Evolutionary conservation across 2,329 filamentous ascomycete genomes (phyloP).

Genomic region (Lasiodiplodia hormozganensis): DNA sequence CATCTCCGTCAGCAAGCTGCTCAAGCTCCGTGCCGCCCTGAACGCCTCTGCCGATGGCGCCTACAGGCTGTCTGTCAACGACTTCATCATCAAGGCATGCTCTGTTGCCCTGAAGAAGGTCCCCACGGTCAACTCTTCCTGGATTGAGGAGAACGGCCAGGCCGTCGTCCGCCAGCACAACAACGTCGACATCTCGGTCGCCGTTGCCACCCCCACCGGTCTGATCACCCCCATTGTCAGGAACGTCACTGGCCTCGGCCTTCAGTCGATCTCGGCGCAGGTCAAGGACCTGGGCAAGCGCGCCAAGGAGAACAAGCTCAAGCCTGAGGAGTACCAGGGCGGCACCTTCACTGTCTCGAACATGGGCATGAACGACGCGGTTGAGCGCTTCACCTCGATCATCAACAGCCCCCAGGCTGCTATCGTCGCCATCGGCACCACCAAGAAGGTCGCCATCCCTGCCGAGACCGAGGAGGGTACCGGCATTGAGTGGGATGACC

Average conservation of each 20-base stretch:
- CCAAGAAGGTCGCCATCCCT: slow-evolving; percentile 92
- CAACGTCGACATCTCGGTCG: slow-evolving; percentile 92
- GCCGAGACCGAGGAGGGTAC: slow-evolving; percentile 82
- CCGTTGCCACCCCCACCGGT: slow-evolving; percentile 88
- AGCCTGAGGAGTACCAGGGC: slow-evolving; percentile 99
- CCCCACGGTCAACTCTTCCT: slow-evolving; percentile 93
- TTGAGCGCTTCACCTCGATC: slow-evolving; percentile 96
- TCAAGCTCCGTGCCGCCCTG: slow-evolving; percentile 93
- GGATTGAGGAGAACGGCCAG: slow-evolving; percentile 78
- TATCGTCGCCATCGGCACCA: slow-evolving; percentile 93
- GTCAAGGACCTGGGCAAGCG: slow-evolving; percentile 98
- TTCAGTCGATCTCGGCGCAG: slow-evolving; percentile 83
- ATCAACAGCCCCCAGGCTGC: slow-evolving; percentile 98
- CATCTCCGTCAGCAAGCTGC: slow-evolving; percentile 91
- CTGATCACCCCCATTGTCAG: slow-evolving; percentile 98
- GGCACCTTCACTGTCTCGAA: slow-evolving; percentile 99
- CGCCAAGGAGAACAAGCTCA: slow-evolving; percentile 95
- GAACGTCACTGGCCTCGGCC: slow-evolving; percentile 83
- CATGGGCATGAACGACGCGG: slow-evolving; percentile 99
- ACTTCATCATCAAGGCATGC: slow-evolving; percentile 98
- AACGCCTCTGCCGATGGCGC: slow-evolving; percentile 88
- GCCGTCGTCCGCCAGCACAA: slow-evolving; percentile 89
- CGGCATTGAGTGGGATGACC: slow-evolving; percentile 87
- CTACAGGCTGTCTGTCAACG: slow-evolving; percentile 99
- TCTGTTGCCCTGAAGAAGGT: slow-evolving; percentile 90